Evolutionary conservation across 768 basidiomycete genomes (phyloP).

Genomic region (Lyophyllum decastes): DNA sequence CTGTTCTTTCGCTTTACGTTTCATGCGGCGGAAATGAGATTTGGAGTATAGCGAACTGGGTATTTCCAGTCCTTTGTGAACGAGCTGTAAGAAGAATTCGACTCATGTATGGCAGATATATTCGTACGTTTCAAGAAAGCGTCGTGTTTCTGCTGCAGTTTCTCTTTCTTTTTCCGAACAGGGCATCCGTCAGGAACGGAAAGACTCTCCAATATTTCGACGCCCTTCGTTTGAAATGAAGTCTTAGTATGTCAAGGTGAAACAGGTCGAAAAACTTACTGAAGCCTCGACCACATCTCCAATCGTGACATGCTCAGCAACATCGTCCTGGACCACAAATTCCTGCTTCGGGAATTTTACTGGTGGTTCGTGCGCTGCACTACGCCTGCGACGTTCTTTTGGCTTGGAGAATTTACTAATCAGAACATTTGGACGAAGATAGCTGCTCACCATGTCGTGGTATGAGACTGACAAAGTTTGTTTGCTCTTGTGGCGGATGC

Average conservation of each 20-base stretch:
- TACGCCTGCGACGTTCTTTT: slow-evolving; percentile 45
- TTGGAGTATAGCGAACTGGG: slow-evolving; percentile 64
- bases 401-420: slow-evolving; percentile 25
- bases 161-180: slow-evolving; percentile 63
- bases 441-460: background rate
- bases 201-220: slow-evolving; percentile 43
- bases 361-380: slow-evolving; percentile 50
- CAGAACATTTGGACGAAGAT: background rate
- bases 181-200: slow-evolving; percentile 22
- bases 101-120: background rate
- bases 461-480: background rate
- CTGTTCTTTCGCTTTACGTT: slow-evolving; percentile 68
- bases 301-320: slow-evolving; percentile 48
- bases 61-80: slow-evolving; percentile 45
- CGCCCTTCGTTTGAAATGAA: slow-evolving; percentile 32
- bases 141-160: slow-evolving; percentile 64
- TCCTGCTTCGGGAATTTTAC: slow-evolving; percentile 48
- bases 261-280: slow-evolving; percentile 31
- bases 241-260: slow-evolving; percentile 8
- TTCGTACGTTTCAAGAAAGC: slow-evolving; percentile 65
- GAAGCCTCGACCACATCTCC: slow-evolving; percentile 41
- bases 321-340: slow-evolving; percentile 51
- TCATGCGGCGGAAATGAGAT: slow-evolving; percentile 69
- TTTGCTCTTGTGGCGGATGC: background rate
- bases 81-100: background rate